phyloP scores from a whole-genome alignment of 768 basidiomycete species.

The Kwoniella dendrophila region DNA sequence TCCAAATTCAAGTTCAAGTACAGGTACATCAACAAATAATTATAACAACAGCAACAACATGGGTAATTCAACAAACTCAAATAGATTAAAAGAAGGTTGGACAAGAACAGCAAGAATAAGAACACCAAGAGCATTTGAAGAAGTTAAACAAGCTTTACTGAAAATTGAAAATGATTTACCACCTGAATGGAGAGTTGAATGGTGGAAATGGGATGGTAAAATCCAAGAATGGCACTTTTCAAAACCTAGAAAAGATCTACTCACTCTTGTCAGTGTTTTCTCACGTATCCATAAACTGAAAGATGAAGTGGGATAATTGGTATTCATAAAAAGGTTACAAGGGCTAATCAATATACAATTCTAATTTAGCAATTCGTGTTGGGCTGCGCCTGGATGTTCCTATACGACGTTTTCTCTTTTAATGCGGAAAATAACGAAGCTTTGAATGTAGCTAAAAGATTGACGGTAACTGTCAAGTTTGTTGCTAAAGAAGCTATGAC shows the following conservation, averaged over 20 bases:
- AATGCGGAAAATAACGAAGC: conserved; percentile 37
- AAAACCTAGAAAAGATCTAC: conserved; percentile 30
- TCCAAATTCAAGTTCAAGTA: neutral
- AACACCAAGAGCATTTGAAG: conserved; percentile 44
- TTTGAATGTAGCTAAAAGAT: conserved; percentile 35
- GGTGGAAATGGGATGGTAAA: conserved; percentile 43
- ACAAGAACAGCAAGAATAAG: conserved; percentile 36
- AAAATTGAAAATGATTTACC: conserved; percentile 40
- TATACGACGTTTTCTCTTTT: conserved; percentile 34
- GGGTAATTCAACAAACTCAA: neutral
- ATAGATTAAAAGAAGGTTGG: conserved; percentile 24
- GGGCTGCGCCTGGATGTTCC: conserved; percentile 46
- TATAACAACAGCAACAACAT: neutral
- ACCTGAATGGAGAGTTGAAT: conserved; percentile 35
- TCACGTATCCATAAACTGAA: neutral
- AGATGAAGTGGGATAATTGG: neutral
- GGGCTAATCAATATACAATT: neutral
- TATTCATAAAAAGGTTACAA: neutral
- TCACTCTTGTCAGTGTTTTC: conserved; percentile 35
- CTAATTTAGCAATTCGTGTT: conserved; percentile 44
- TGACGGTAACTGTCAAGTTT: conserved; percentile 28
- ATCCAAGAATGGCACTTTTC: conserved; percentile 36
- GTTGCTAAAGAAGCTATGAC: conserved; percentile 15
- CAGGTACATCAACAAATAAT: neutral
- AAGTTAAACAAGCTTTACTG: conserved; percentile 37